phyloP scores from a whole-genome alignment of 306 rosid genomes.

The Corylus americana region DNA sequence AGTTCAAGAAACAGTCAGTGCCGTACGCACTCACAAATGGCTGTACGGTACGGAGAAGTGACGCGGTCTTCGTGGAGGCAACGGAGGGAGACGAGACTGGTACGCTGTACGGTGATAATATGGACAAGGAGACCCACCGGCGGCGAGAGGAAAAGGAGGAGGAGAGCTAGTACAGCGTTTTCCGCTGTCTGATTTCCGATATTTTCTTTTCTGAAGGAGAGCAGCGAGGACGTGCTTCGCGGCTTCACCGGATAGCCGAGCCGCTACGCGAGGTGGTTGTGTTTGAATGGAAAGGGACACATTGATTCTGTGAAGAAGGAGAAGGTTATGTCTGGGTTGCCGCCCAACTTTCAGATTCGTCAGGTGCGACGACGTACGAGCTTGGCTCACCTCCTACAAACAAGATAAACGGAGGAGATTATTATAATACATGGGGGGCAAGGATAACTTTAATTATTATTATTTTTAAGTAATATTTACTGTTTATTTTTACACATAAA shows the following conservation, averaged over 20 bases:
- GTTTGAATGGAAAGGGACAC: no score
- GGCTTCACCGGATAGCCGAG: slow-evolving; percentile 49
- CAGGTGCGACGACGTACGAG: no score
- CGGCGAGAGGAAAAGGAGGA: not conserved
- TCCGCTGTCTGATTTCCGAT: slow-evolving; percentile 53
- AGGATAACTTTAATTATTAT: no score
- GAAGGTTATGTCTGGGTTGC: no score
- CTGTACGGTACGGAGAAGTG: slow-evolving; percentile 16
- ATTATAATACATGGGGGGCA: no score
- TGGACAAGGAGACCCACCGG: slow-evolving; percentile 6
- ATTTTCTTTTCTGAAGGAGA: slow-evolving; percentile 47
- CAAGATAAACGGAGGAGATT: no score
- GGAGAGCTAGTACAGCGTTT: slow-evolving; percentile 43
- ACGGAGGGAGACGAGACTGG: slow-evolving; percentile 3
- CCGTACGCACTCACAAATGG: slow-evolving; percentile 32
- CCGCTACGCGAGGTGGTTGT: no score
- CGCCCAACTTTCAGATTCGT: no score
- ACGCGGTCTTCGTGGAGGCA: slow-evolving; percentile 19
- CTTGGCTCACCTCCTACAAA: no score
- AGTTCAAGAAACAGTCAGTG: not conserved
- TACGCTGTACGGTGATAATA: not conserved
- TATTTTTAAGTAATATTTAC: no score
- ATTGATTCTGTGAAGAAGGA: no score
- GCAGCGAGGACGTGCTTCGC: slow-evolving; percentile 10
- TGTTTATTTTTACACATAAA: no score